phyloP scores from a whole-genome alignment of 108 stramenopile species.

The Fragilaria radians region DNA sequence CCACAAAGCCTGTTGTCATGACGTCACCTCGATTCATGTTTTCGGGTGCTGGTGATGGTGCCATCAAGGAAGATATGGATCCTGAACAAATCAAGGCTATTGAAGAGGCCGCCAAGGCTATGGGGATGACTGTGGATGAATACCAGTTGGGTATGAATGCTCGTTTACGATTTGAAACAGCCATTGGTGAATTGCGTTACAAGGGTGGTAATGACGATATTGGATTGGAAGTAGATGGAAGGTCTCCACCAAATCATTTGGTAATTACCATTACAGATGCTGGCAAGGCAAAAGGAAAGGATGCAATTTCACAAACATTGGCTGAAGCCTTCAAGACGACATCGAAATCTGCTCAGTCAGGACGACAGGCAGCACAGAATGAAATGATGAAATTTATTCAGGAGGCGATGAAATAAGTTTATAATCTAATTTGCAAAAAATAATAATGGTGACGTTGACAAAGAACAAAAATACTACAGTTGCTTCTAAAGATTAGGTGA shows the following conservation, averaged over 20 bases:
- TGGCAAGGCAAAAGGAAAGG: slow-evolving; percentile 69
- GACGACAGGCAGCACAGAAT: slow-evolving; percentile 64
- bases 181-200: slow-evolving; percentile 44
- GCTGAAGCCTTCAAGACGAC: slow-evolving; percentile 47
- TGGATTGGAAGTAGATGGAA: slow-evolving; percentile 56
- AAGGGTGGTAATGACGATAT: slow-evolving; percentile 53
- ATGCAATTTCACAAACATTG: slow-evolving; percentile 44
- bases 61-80: slow-evolving; percentile 55
- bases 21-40: slow-evolving; percentile 50
- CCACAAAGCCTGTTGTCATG: not conserved
- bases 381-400: slow-evolving; percentile 75
- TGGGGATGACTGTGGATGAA: slow-evolving; percentile 81
- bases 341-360: slow-evolving; percentile 38
- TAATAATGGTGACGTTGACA: too few relatives aligned
- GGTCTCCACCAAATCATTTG: slow-evolving; percentile 64
- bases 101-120: slow-evolving; percentile 64
- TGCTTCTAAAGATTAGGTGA: too few relatives aligned
- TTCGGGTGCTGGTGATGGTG: slow-evolving; percentile 56
- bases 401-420: slow-evolving; percentile 47
- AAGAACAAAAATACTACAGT: too few relatives aligned
- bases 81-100: slow-evolving; percentile 55
- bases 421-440: too few relatives aligned
- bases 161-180: slow-evolving; percentile 35
- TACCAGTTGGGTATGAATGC: slow-evolving; percentile 75
- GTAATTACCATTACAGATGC: slow-evolving; percentile 64